phyloP scores from a whole-genome alignment of 176 grass and related monocot genomes.

The Oropetium thomaeum region DNA sequence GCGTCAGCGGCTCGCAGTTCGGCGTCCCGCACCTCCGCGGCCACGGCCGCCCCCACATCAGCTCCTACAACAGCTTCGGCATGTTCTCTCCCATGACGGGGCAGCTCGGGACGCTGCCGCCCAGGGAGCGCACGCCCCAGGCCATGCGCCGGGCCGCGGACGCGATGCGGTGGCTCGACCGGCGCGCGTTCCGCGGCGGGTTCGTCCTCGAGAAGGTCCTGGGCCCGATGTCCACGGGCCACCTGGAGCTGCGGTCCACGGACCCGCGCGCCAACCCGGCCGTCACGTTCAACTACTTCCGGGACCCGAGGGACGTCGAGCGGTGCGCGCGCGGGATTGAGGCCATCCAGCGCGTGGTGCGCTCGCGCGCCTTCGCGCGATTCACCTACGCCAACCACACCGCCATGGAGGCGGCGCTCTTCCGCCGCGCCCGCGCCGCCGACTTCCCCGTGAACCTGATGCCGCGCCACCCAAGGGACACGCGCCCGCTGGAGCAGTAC shows the following conservation, averaged over 20 bases:
- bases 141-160: conserved; percentile 32
- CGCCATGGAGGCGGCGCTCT: conserved; percentile 27
- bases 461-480: conserved; percentile 38
- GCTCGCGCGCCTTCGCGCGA: conserved; percentile 39
- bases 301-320: conserved; percentile 43
- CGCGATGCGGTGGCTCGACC: conserved; percentile 13
- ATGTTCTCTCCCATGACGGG: conserved; percentile 71
- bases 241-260: conserved; percentile 40
- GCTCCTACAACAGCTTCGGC: too few relatives aligned
- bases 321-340: conserved; percentile 57
- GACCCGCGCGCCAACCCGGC: conserved; percentile 54
- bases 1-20: conserved; percentile 70
- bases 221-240: conserved; percentile 54
- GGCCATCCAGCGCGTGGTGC: conserved; percentile 54
- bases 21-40: conserved; percentile 33
- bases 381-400: conserved; percentile 42
- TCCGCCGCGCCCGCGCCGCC: conserved; percentile 14
- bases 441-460: conserved; percentile 41
- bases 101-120: conserved; percentile 47
- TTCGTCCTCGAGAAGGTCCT: conserved; percentile 78
- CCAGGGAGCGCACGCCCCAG: conserved; percentile 37
- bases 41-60: too few relatives aligned
- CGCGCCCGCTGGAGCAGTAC: conserved; percentile 41
- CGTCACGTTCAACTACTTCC: conserved; percentile 82
- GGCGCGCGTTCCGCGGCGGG: conserved; percentile 49